These are phyloP conservation scores for Dendrothele bispora DNA, from an alignment of 768 basidiomycete genomes.

Conservation along the genomic window DNA sequence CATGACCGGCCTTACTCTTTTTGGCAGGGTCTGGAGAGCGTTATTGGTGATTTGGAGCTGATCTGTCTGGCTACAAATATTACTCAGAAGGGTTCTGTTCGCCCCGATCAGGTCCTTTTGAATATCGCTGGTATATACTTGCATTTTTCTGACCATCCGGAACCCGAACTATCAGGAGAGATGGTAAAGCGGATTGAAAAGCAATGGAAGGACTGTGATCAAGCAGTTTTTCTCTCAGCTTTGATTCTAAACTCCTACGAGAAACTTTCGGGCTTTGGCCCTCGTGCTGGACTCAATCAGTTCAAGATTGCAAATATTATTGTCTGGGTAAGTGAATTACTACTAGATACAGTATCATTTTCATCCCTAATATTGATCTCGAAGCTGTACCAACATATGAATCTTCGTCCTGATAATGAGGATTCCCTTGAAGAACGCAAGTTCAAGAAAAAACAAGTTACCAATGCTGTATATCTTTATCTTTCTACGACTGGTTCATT, in stretches of 20 bases:
- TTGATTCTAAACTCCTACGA: constrained; percentile 7
- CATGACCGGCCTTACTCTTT: no score
- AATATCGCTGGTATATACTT: constrained; percentile 11
- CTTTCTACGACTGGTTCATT: no score
- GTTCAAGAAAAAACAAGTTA: no score
- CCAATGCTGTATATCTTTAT: no score
- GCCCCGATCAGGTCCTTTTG: no score
- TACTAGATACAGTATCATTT: not conserved
- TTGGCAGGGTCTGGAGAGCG: constrained; percentile 3
- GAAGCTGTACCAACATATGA: no score
- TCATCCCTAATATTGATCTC: not conserved
- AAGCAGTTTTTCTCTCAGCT: constrained; percentile 5
- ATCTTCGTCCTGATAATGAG: no score
- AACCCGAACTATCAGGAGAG: not conserved
- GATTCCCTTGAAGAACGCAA: no score
- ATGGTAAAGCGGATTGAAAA: constrained; percentile 10
- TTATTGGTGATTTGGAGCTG: constrained; percentile 10
- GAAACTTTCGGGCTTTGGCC: not conserved
- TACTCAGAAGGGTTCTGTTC: constrained; percentile 10
- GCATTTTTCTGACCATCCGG: constrained; percentile 4
- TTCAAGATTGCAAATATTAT: not conserved
- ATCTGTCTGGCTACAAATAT: constrained; percentile 14
- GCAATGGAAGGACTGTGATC: constrained; percentile 10
- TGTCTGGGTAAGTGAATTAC: no score
- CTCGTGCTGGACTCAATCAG: no score